Conservation (phyloP, 352 stramenopile genomes). For the Thraustochytrium striatum region DNA sequence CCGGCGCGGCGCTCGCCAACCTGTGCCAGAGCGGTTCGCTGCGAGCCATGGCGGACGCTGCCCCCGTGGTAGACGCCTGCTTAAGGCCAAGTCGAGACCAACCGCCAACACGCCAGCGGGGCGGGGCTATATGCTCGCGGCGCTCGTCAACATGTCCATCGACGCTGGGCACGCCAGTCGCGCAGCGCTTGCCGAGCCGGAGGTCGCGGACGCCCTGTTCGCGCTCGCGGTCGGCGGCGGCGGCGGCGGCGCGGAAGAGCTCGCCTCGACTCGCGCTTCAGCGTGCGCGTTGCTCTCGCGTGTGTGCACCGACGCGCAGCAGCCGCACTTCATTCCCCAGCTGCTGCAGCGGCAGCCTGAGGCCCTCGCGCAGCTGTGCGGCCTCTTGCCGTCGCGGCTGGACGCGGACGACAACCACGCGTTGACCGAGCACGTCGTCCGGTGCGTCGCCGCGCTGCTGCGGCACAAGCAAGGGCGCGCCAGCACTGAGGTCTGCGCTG, state of each 20-base stretch:
- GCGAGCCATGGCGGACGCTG: background rate
- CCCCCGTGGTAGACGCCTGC: background rate
- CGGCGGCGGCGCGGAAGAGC: background rate
- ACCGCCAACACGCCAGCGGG: background rate
- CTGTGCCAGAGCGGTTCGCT: background rate
- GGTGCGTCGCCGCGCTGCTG: background rate
- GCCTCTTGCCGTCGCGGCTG: too few species aligned
- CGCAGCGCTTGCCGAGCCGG: background rate
- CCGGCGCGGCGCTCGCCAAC: background rate
- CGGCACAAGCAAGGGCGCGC: too few species aligned
- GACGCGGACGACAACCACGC: background rate
- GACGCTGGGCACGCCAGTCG: background rate
- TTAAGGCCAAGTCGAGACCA: background rate
- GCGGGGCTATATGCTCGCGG: slow-evolving; percentile 7
- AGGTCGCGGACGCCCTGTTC: background rate
- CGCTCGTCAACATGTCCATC: slow-evolving; percentile 9
- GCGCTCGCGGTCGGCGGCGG: background rate
- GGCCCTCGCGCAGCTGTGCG: background rate
- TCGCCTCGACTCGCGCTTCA: too few species aligned
- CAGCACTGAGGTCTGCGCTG: too few species aligned
- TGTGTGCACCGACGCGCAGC: background rate
- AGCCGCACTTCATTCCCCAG: background rate
- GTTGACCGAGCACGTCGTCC: background rate
- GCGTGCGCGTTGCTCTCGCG: background rate
- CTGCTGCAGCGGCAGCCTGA: background rate